Evolutionary conservation across 192 early-diverging fungal species (phyloP).

Genomic region (Spinellus fusiger): DNA sequence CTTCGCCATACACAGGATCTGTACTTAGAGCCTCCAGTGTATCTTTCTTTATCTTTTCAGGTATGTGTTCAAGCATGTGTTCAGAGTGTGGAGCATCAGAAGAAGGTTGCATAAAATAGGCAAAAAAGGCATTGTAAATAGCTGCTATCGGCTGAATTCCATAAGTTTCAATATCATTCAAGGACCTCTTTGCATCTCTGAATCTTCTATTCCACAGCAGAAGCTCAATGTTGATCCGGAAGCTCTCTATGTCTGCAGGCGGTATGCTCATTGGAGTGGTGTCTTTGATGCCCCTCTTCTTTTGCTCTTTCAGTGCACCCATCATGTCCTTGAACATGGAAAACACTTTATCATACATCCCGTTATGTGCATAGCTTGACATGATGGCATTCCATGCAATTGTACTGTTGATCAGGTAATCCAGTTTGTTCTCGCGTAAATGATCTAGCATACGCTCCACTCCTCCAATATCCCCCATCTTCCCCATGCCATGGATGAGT

Average conservation of each 20-base stretch:
- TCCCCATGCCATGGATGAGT: conserved; percentile 16
- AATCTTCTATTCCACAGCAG: conserved; percentile 8
- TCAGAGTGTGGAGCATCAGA: neutral
- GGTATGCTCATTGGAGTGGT: neutral
- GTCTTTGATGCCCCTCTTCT: neutral
- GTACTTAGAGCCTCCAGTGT: too few relatives aligned
- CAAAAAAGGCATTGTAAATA: conserved; percentile 26
- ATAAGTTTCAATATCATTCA: conserved; percentile 2
- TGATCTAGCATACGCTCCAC: conserved; percentile 19
- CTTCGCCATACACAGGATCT: neutral
- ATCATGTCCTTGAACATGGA: conserved; percentile 26
- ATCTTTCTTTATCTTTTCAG: neutral
- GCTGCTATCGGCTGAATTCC: conserved; percentile 11
- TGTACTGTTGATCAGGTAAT: conserved; percentile 4
- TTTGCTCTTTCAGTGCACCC: neutral
- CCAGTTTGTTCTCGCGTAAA: conserved; percentile 3
- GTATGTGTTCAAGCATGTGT: neutral
- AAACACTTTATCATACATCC: conserved; percentile 15
- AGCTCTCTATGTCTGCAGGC: conserved; percentile 19
- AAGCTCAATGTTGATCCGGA: conserved; percentile 23
- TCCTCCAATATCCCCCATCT: conserved; percentile 18
- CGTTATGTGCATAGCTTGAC: conserved; percentile 21
- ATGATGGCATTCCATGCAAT: conserved; percentile 28
- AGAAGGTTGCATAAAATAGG: conserved; percentile 5
- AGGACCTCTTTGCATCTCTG: conserved; percentile 5